Conservation (phyloP, 345 rosid species). For the Theobroma cacao region DNA sequence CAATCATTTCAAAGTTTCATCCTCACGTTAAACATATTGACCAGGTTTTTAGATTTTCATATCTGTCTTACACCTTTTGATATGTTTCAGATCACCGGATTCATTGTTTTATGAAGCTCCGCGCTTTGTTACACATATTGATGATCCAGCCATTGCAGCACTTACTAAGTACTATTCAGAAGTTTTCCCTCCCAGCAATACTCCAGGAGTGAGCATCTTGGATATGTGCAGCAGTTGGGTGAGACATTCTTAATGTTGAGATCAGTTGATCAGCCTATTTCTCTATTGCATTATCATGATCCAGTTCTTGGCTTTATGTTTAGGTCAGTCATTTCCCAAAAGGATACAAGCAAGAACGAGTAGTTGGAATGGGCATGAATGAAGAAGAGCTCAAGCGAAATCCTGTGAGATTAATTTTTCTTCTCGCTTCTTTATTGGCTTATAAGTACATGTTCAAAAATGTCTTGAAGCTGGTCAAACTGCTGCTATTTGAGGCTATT, state of each 20-base stretch:
- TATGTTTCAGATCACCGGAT: slow-evolving; percentile 66
- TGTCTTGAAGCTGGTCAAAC: neutral
- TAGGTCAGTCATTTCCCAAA: slow-evolving; percentile 90
- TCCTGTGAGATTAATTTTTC: slow-evolving; percentile 38
- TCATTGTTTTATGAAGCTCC: slow-evolving; percentile 72
- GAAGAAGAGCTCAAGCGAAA: slow-evolving; percentile 82
- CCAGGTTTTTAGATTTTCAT: neutral
- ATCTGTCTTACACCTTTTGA: neutral
- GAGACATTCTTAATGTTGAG: slow-evolving; percentile 17
- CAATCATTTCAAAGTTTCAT: neutral
- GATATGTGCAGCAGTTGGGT: slow-evolving; percentile 99
- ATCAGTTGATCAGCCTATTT: no score
- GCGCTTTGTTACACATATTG: slow-evolving; percentile 87
- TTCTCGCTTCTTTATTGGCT: neutral
- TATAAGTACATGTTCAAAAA: neutral
- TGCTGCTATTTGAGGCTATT: neutral
- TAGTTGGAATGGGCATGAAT: slow-evolving; percentile 85
- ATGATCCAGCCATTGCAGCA: slow-evolving; percentile 88
- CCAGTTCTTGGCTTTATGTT: slow-evolving; percentile 9
- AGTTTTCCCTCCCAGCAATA: slow-evolving; percentile 74
- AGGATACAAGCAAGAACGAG: slow-evolving; percentile 81
- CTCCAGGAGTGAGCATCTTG: slow-evolving; percentile 78
- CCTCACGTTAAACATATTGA: neutral
- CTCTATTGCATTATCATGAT: neutral
- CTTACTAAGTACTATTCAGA: slow-evolving; percentile 72